Percentiles rank a stretch among this genome's conserved stretches.
Evolutionary conservation across 148 eudicot genomes (phyloP).

Genomic region (Pharnaceum exiguum): DNA sequence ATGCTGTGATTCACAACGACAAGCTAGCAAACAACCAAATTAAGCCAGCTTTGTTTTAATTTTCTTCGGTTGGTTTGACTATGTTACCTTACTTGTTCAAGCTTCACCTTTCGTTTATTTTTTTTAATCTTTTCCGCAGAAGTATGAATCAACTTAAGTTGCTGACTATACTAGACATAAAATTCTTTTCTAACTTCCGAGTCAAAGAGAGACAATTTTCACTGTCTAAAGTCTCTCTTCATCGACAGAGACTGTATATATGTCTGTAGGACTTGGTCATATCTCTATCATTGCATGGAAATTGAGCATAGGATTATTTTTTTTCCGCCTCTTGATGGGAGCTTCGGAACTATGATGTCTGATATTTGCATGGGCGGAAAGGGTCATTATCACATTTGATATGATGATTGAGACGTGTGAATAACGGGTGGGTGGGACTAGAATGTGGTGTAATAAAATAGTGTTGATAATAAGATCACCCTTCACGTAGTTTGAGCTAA

Average conservation of each 20-base stretch:
- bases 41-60: slow-evolving; percentile 4
- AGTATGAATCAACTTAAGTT: slow-evolving; percentile 12
- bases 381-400: slow-evolving; percentile 1
- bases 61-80: slow-evolving; percentile 15
- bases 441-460: no score
- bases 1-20: neutral
- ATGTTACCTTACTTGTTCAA: no score
- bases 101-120: neutral
- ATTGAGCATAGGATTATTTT: no score
- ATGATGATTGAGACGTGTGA: slow-evolving; percentile 4
- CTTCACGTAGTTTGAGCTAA: no score
- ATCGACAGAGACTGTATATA: neutral
- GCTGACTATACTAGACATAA: slow-evolving; percentile 4
- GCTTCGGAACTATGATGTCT: neutral
- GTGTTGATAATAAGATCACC: no score
- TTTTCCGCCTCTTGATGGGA: no score
- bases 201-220: slow-evolving; percentile 11
- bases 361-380: slow-evolving; percentile 12
- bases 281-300: neutral
- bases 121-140: neutral
- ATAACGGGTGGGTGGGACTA: neutral
- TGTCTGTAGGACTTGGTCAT: neutral
- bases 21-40: slow-evolving; percentile 5
- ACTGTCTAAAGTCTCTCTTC: neutral
- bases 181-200: neutral